Evolutionary conservation across 2,329 filamentous ascomycete species (phyloP), one percentile per base, ranked within the genome.

Genomic region (Trichoderma aggressivum): DNA sequence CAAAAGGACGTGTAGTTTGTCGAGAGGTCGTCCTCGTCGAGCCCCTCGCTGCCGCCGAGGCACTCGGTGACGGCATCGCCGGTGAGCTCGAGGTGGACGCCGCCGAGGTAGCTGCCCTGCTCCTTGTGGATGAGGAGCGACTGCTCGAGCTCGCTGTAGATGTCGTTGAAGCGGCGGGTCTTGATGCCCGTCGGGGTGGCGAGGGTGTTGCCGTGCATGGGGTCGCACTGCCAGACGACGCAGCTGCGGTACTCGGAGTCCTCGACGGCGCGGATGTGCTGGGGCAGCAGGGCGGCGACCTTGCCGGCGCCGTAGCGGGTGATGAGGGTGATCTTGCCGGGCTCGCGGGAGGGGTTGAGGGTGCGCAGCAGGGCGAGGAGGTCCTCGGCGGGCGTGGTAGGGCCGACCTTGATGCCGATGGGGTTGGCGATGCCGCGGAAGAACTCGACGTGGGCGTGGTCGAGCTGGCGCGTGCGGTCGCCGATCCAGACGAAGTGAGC

Each of bases 401-500:
- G 96, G 0, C 96, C 96, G 71, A 99, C 92, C 82, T 99, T 99
- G 82, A 99, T 91, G 73, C 96, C 96, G 76, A 99, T 93, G 0
- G 96, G 96, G 83, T 99, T 99, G 77, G 93, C 91, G 75, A 99
- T 92, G 71, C 96, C 96, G 59, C 96, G 92, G 87, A 98, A 97
- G 86, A 97, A 99, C 82, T 99, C 96, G 73, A 99, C 92, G 81
- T 99, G 96, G 0, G 92, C 95, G 76, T 95, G 93, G 79, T 96
- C 92, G 59, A 98, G 89, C 82, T 98, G 95, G 60, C 96, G 90
- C 2, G 96, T 99, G 74, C 96, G 92, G 81, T 99, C 96, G 69
- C 96, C 96, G 76, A 99, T 97, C 96, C 96, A 99, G 80, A 99
- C 88, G 84, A 99, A 98, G 80, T 99, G 96, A 0, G 94, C 93